Base-by-base conservation (phyloP, 805 yeast species). In the Candida vaughaniae region DNA sequence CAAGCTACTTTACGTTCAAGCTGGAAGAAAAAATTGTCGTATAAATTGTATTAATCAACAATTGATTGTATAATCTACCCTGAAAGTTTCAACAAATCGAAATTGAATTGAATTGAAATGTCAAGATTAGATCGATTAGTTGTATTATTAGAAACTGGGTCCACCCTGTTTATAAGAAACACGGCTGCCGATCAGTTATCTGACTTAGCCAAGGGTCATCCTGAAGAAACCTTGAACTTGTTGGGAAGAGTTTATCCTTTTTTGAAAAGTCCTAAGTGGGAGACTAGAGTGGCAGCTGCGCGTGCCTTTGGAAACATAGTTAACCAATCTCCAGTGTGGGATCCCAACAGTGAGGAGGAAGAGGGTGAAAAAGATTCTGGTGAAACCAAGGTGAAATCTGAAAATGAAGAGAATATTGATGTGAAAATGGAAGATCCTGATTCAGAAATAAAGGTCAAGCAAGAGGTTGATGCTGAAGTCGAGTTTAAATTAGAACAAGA, bases 181-280 rank as follows among this genome's bases (percentile, higher is more conserved):
- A 87, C 96, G 7, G 99, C 99, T 1, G 98, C 98, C 2, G 96
- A 91, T 53, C 99, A 93, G 63, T 71, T 93, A 47, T 87, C 96
- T 4, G 98, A 91, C 48, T 72, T 95, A 25, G 97, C 96, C 18
- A 85, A 85, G 58, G 84, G 85, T 29, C 98, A 93, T 53, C 96
- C 98, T 0, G 98, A 91, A 53, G 98, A 93, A 52, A 78, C 86
- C 15, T 71, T 88, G 36, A 83, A 83, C 40, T 65, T 93, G 28
- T 64, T 93, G 22, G 87, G 95, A 11, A 73, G 98, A 41, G 95
- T 93, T 1, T 87, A 89, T 51, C 98, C 99, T 0, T 93, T 80
- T 56, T 69, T 93, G 41, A 76, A 80, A 52, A 79, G 88, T 17
- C 74, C 71, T 40, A 88, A 82, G 62, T 93, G 99, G 99, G 99